A percentile compares a stretch with the other conserved stretches of the same genome.
phyloP scores from a whole-genome alignment of 164 flowering plant genomes.

The Macadamia tetraphylla region DNA sequence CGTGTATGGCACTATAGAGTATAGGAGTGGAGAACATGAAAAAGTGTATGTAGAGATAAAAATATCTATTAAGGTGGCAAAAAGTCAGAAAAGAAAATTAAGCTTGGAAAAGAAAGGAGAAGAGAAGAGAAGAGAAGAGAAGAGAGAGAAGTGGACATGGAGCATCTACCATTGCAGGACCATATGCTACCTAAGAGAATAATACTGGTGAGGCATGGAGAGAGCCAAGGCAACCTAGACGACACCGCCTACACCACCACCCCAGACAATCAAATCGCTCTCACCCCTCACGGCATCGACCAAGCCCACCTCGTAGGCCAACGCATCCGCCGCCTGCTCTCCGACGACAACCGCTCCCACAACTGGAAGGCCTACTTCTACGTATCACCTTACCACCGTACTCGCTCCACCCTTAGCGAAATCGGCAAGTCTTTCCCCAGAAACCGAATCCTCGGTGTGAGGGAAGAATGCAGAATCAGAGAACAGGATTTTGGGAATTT shows the following conservation, averaged over 20 bases:
- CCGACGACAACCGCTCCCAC: constrained; percentile 13
- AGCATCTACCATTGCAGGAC: neutral
- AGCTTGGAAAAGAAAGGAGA: neutral
- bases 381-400: constrained; percentile 83
- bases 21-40: no score
- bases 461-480: constrained; percentile 88
- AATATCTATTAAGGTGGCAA: no score
- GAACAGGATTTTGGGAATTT: constrained; percentile 98
- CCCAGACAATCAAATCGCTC: constrained; percentile 74
- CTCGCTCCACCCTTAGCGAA: constrained; percentile 75
- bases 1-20: no score
- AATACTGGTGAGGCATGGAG: constrained; percentile 85
- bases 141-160: constrained; percentile 6
- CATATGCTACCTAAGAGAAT: constrained; percentile 59
- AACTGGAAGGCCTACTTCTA: constrained; percentile 77
- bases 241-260: constrained; percentile 58
- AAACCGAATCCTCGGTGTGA: constrained; percentile 64
- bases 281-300: constrained; percentile 46
- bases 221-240: constrained; percentile 77
- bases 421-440: constrained; percentile 61
- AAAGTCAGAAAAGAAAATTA: no score
- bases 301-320: constrained; percentile 66
- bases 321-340: constrained; percentile 31
- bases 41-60: no score
- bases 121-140: neutral